Base-by-base conservation (phyloP, 2,329 filamentous ascomycete genomes). In the Aspergillus hortae region DNA sequence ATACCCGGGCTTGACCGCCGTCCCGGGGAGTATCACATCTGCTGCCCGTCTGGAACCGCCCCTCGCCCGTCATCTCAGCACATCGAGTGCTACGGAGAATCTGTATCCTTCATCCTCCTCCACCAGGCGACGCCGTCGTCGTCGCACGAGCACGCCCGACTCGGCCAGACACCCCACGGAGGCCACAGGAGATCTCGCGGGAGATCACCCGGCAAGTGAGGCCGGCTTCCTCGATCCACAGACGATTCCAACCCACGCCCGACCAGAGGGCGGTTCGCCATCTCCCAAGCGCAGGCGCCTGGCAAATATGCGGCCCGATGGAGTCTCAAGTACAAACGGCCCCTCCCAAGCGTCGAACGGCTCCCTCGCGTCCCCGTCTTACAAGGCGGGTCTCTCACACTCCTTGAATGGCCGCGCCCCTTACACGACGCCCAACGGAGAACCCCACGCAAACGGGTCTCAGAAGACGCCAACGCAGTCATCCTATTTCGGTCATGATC, bases 401-500 rank as follows among this genome's bases (percentile, higher is more conserved):
- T 67, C 77, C 17, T 67, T 78, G 46, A 88, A 88, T 63, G 83
- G 85, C 33, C 79, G 81, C 36, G 71, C 77, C 14, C 58, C 60
- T 51, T 70, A 63, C 52, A 52, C 56, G 30, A 58, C 51, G 51
- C 69, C 65, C 50, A 74, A 73, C 56, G 70, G 72, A 25, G 67
- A 68, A 25, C 60, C 67, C 30, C 64, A 70, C 11, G 65, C 67
- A 15, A 76, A 74, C 54, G 74, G 74, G 27, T 66, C 72, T 3
- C 61, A 63, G 38, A 71, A 68, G 49, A 61, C 66, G 10, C 56
- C 61, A 4, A 58, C 56, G 36, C 54, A 66, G 27, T 55, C 76
- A 4, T 76, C 76, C 32, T 97, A 95, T 69, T 87, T 85, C 65
- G 92, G 91, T 15, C 92, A 97, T 67, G 84, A 94, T 67, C 84